Evolutionary conservation across 768 basidiomycete species (phyloP), one percentile per base, ranked within the genome.

Genomic region (Tulasnella sp.): DNA sequence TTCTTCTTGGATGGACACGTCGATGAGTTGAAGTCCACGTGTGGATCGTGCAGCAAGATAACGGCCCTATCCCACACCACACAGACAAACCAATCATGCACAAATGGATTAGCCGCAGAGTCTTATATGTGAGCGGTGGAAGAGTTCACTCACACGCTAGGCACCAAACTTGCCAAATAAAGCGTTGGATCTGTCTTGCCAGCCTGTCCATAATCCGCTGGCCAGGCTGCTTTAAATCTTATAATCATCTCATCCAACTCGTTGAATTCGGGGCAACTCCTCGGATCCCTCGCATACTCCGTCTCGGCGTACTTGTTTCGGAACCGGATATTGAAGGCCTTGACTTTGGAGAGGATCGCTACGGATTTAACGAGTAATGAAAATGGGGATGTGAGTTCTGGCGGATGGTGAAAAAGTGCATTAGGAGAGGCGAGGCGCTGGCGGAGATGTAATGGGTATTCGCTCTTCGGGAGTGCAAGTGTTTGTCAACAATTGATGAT

Each of bases 401-500:
- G 58, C 17, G 58, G 58, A 32, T 59, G 58, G 8, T n/a, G 49
- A 29, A 51, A 13, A 2, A 59, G 58, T 13, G 3, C 13, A 47
- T 59, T 51, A 13, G 58, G 58, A 11, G 58, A 59, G 24, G 58
- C 58, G 44, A 59, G 58, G 30, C 58, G 49, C 32, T 59, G 58
- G 8, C 58, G 24, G 29, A 48, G 29, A 11, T 59, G 45, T 9
- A 13, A 1, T 7, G 58, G 58, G 42, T 56, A 56, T 15, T 56
- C 55, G 24, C 38, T 24, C 55, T 56, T n/a, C n/a, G n/a, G n/a
- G n/a, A n/a, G n/a, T n/a, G n/a, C n/a, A n/a, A n/a, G n/a, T n/a
- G n/a, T n/a, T n/a, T n/a, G n/a, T n/a, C n/a, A n/a, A n/a, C n/a
- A n/a, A n/a, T n/a, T n/a, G n/a, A n/a, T n/a, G n/a, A n/a, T n/a